Evolutionary conservation across 1,284 basidiomycete species (phyloP).

Genomic region (Sporisorium graminicola): DNA sequence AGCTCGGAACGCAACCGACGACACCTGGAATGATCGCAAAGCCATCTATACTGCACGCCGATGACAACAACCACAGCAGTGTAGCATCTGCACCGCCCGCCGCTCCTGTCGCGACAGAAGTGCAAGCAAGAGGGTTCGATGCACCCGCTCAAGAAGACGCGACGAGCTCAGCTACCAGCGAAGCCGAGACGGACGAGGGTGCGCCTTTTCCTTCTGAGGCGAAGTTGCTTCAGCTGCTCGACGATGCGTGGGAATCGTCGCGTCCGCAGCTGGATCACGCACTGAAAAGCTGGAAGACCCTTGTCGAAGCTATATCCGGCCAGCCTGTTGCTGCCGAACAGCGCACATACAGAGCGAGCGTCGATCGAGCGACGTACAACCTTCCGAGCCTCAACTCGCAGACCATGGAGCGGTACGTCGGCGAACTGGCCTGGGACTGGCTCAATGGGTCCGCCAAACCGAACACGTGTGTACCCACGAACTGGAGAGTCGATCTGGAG

Average conservation of each 20-base stretch:
- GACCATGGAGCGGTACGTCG: slow-evolving; percentile 53
- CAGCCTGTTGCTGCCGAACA: not conserved
- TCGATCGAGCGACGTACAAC: slow-evolving; percentile 64
- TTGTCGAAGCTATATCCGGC: slow-evolving; percentile 16
- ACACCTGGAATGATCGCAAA: slow-evolving; percentile 28
- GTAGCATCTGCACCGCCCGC: not conserved
- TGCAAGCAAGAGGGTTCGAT: not conserved
- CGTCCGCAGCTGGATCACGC: slow-evolving; percentile 26
- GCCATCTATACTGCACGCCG: slow-evolving; percentile 23
- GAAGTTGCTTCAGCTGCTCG: slow-evolving; percentile 38
- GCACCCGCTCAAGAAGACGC: slow-evolving; percentile 8
- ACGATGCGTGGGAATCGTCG: slow-evolving; percentile 39
- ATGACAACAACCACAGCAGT: not conserved
- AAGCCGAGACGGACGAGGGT: slow-evolving; percentile 33
- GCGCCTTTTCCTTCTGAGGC: slow-evolving; percentile 44
- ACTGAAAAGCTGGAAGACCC: slow-evolving; percentile 33
- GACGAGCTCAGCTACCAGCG: slow-evolving; percentile 20
- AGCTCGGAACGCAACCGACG: slow-evolving; percentile 41
- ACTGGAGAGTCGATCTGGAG: slow-evolving; percentile 49
- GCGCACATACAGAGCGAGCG: slow-evolving; percentile 49
- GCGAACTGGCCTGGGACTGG: slow-evolving; percentile 50
- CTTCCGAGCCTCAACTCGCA: slow-evolving; percentile 60
- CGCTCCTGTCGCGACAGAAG: not conserved
- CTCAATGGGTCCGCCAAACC: slow-evolving; percentile 37
- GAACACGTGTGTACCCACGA: slow-evolving; percentile 8